Base-by-base conservation (phyloP, 345 rosid genomes). In the Leavenworthia alabamica region DNA sequence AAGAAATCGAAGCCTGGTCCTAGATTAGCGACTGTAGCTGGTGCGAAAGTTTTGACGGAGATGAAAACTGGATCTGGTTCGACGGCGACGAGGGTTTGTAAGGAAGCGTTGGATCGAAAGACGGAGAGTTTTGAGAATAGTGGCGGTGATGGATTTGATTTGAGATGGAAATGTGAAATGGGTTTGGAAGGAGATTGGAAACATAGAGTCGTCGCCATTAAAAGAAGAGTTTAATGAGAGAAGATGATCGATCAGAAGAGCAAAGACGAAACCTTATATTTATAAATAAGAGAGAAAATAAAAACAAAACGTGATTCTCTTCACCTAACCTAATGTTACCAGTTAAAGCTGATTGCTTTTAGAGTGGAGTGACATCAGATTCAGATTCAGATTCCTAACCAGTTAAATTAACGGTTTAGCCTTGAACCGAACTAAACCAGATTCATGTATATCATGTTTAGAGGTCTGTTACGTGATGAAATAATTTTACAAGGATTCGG, bases 1-100 rank as follows among this genome's bases (percentile, higher is more conserved):
- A 91, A 77, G 79, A 88, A 86, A 73, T 91, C 98, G 52, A 86
- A 91, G 4, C 98, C 88, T 6, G 95, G 98, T 29, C 95, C 96
- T 9, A 91, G 82, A 62, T 86, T 91, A 60, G 96, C 96, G 3
- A 91, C 84, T 17, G 96, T 91, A 19, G 98, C 96, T 1, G 96
- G 96, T 0, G 94, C 97, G 60, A 88, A 90, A 28, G 96, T 71
- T 52, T 70, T 81, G 70, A 91, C 95, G 56, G 92, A 86, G 51
- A 83, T 67, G 79, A 73, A 91, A 19, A 86, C 66, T 10, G 95
- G 95, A 12, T 84, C 79, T 8, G 91, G 89, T 51, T 88, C 95
- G 17, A 81, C 47, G 62, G 77, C 51, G 50, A 75, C 64, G 60
- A 72, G 49, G 70, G 79, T 77, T 52, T 76, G 64, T 23, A 75